Evolutionary conservation across 345 rosid genomes (phyloP), one percentile per base, ranked within the genome.

Genomic region (Microthlaspi erraticum): DNA sequence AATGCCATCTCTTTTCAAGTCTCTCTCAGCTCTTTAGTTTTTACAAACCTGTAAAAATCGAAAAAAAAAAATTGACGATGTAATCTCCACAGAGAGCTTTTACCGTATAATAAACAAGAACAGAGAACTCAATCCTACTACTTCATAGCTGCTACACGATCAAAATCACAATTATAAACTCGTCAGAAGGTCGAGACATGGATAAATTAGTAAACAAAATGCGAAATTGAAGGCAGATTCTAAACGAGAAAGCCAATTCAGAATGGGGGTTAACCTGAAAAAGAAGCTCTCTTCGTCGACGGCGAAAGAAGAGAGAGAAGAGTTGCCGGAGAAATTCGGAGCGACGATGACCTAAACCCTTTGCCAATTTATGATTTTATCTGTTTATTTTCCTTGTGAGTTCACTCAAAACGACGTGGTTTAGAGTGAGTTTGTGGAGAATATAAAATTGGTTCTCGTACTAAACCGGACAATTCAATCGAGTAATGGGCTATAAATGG

Each of bases 1-100:
- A 7, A 61, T 14, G 26, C 77, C 77, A 77, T 77, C 51, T 53
- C 34, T 34, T 0, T 29, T 51, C 49, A 50, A 72, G 56, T 66
- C 37, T 26, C 37, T 26, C 29, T 12, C 44, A 14, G 37, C 60
- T 60, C 41, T 46, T 49, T 20, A 29, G 34, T 42, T 38, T 54
- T 33, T 32, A 20, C 23, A 51, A 63, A 48, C 57, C 71, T 64
- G 17, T 6, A 8, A 56, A 56, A 55, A 12, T 9, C 14, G 5
- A 11, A 17, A 3, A 11, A 17, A 3, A 13, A n/a, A n/a, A 6
- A 3, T 46, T 29, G 19, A 29, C 29, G 53, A 44, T 10, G 16
- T 0, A 10, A 31, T 45, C 54, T 18, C 10, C 33, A 33, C 48
- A 0, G 53, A 44, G 29, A 44, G 14, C 1, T 31, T 31, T 44